Evolutionary conservation across 2,329 filamentous ascomycete genomes (phyloP).

Genomic region (Chalaropsis thielavioides): DNA sequence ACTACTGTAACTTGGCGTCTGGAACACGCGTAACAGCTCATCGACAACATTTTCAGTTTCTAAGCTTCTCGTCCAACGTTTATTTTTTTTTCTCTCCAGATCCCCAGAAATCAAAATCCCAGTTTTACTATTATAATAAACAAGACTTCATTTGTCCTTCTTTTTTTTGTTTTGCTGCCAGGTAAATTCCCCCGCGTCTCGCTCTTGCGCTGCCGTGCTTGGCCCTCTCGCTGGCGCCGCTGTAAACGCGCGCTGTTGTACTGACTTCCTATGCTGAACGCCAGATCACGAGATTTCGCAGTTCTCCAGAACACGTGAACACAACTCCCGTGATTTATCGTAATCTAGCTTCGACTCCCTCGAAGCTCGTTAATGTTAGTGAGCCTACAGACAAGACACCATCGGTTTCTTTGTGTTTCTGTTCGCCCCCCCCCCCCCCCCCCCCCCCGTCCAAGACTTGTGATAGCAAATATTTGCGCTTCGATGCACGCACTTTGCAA

Average conservation of each 20-base stretch:
- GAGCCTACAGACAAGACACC: not conserved
- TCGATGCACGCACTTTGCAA: too few species aligned
- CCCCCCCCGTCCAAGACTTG: not conserved
- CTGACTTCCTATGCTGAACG: slow-evolving; percentile 19
- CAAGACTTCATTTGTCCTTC: not conserved
- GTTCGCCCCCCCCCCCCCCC: too few species aligned
- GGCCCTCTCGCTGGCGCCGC: not conserved
- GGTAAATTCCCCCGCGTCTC: not conserved
- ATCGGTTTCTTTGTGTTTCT: not conserved
- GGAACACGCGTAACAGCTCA: not conserved
- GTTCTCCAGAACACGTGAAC: slow-evolving; percentile 32
- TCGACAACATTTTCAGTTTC: not conserved
- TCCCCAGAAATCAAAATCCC: not conserved
- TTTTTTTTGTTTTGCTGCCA: not conserved
- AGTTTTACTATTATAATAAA: not conserved
- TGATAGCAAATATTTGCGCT: not conserved
- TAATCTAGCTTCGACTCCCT: slow-evolving; percentile 3
- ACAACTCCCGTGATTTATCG: slow-evolving; percentile 30
- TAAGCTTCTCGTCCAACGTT: not conserved
- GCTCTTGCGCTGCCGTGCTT: not conserved
- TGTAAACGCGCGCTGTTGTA: slow-evolving; percentile 2
- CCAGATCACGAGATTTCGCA: slow-evolving; percentile 34
- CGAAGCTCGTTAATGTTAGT: slow-evolving; percentile 19
- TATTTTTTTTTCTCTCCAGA: not conserved
- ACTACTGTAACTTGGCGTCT: not conserved